Evolutionary conservation across 1,139 yeast genomes (phyloP).

Genomic region (Yamadazyma taylorii): DNA sequence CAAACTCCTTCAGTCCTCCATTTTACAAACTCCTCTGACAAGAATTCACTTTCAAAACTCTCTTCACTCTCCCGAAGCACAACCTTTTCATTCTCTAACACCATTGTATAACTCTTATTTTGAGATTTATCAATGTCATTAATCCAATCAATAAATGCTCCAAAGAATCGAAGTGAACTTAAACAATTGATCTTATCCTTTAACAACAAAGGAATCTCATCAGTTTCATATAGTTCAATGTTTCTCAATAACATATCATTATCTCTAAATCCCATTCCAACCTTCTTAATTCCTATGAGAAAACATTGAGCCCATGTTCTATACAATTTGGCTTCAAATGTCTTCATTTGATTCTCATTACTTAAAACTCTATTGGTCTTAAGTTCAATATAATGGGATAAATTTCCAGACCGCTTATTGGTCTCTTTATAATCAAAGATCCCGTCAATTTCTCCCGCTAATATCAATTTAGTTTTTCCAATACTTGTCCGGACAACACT

Average conservation of each 20-base stretch:
- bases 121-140: constrained; percentile 46
- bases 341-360: constrained; percentile 50
- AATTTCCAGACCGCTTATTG: constrained; percentile 37
- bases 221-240: constrained; percentile 76
- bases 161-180: constrained; percentile 81
- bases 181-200: constrained; percentile 68
- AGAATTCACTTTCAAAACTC: constrained; percentile 14
- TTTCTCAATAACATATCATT: constrained; percentile 59
- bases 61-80: constrained; percentile 9
- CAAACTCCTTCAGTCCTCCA: too few relatives aligned
- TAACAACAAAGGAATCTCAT: constrained; percentile 67
- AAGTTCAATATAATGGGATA: constrained; percentile 80
- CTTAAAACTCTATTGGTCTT: constrained; percentile 66
- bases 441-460: constrained; percentile 94
- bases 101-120: constrained; percentile 12
- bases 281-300: constrained; percentile 73
- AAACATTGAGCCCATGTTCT: constrained; percentile 94
- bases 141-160: constrained; percentile 81
- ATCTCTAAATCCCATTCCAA: constrained; percentile 87
- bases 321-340: constrained; percentile 72
- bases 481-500: constrained; percentile 82
- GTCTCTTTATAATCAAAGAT: constrained; percentile 70
- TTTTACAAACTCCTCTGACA: constrained; percentile 13
- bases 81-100: constrained; percentile 10
- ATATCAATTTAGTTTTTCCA: constrained; percentile 63